These are phyloP conservation scores for Aspergillus baeticus DNA, from an alignment of 495 filamentous ascomycete species.

Conservation along the genomic window DNA sequence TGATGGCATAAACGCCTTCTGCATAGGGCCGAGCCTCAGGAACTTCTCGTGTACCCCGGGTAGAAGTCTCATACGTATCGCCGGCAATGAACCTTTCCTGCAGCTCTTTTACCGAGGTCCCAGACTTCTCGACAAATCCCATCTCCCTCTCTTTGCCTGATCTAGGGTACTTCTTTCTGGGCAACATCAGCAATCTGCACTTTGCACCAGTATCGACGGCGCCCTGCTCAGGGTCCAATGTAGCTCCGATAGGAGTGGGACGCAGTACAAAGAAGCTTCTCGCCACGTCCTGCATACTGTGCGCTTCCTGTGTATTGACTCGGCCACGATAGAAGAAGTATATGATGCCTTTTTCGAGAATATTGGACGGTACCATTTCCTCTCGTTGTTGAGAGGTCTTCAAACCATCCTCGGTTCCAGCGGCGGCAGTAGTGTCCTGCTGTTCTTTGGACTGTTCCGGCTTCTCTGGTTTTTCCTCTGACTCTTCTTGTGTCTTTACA, in stretches of 20 bases:
- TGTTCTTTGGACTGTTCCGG: conserved; percentile 15
- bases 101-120: conserved; percentile 64
- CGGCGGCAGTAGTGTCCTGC: conserved; percentile 2
- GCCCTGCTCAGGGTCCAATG: conserved; percentile 57
- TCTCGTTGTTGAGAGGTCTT: conserved; percentile 48
- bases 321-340: conserved; percentile 90
- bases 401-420: conserved; percentile 23
- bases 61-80: conserved; percentile 74
- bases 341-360: conserved; percentile 89
- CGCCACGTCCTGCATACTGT: conserved; percentile 68
- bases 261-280: conserved; percentile 82
- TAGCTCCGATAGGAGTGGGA: conserved; percentile 67
- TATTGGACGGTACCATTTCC: conserved; percentile 61
- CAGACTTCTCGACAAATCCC: conserved; percentile 79
- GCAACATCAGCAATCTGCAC: conserved; percentile 72
- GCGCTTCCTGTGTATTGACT: conserved; percentile 70
- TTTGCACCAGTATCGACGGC: conserved; percentile 58
- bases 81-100: conserved; percentile 68
- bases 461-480: conserved; percentile 3
- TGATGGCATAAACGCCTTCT: conserved; percentile 87
- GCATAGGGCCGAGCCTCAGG: conserved; percentile 73
- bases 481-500: conserved; percentile 27
- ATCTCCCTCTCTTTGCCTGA: conserved; percentile 72
- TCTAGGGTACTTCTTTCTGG: conserved; percentile 84
- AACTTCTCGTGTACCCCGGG: conserved; percentile 64